These are phyloP conservation scores for Auriscalpium vulgare DNA, from an alignment of 768 basidiomycete genomes.

Conservation along the genomic window DNA sequence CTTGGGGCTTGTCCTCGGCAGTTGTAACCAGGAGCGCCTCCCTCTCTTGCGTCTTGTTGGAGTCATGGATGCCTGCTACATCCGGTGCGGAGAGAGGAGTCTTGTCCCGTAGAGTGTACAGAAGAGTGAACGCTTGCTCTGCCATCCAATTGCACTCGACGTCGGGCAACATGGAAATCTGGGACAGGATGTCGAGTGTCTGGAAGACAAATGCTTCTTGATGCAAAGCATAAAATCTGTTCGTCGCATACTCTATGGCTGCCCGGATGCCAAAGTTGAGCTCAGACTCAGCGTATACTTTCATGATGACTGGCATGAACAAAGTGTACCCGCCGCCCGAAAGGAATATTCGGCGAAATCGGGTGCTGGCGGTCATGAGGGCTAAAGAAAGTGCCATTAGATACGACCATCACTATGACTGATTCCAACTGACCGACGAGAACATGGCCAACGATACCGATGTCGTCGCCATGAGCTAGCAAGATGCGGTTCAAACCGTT, in stretches of 20 bases:
- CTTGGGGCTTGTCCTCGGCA: conserved; percentile 68
- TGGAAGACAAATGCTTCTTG: conserved; percentile 70
- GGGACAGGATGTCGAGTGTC: conserved; percentile 53
- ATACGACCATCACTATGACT: background rate
- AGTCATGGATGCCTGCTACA: conserved; percentile 57
- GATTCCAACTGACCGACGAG: conserved; percentile 50
- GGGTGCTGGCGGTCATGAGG: conserved; percentile 66
- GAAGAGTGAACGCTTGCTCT: conserved; percentile 46
- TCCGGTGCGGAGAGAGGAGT: conserved; percentile 37
- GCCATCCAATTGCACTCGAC: conserved; percentile 46
- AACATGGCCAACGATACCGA: conserved; percentile 68
- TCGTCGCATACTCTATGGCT: conserved; percentile 65
- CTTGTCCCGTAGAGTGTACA: conserved; percentile 46
- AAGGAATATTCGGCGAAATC: conserved; percentile 69
- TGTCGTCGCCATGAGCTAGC: conserved; percentile 60
- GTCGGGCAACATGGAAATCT: conserved; percentile 41
- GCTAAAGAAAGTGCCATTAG: conserved; percentile 29
- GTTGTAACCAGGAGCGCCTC: conserved; percentile 63
- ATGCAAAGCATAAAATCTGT: conserved; percentile 69
- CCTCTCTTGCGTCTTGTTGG: conserved; percentile 56
- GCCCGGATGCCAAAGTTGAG: conserved; percentile 46
- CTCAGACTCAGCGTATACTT: conserved; percentile 59
- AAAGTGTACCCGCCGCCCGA: conserved; percentile 65
- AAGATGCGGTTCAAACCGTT: conserved; percentile 69
- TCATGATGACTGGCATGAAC: conserved; percentile 67